Conservation (phyloP, 768 basidiomycete species). For the Mycena amicta region DNA sequence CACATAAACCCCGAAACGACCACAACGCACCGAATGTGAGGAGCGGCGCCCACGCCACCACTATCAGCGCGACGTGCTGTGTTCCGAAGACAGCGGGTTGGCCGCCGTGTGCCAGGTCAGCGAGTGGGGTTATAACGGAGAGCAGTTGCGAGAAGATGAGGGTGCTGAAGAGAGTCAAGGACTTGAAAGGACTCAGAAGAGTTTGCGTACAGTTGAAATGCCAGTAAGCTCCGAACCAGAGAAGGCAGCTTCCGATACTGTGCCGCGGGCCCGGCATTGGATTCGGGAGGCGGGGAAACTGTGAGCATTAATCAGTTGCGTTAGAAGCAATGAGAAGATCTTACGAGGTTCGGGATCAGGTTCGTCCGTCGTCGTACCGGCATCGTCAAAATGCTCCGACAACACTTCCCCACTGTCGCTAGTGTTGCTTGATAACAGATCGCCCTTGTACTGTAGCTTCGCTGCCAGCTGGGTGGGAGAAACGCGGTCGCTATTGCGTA, state of each 20-base stretch:
- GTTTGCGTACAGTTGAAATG: constrained; percentile 21
- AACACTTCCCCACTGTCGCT: background rate
- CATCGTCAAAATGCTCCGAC: background rate
- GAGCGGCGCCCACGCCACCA: constrained; percentile 20
- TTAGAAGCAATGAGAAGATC: too few relatives aligned
- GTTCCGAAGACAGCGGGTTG: constrained; percentile 13
- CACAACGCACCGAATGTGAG: constrained; percentile 8
- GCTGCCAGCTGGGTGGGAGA: constrained; percentile 17
- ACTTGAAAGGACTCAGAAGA: too few relatives aligned
- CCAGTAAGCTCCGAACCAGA: constrained; percentile 11
- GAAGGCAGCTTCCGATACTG: constrained; percentile 3
- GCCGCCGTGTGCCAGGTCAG: constrained; percentile 4
- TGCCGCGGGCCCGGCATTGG: too few relatives aligned
- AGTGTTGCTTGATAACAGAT: background rate
- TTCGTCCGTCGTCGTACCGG: too few relatives aligned
- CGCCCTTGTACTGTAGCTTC: constrained; percentile 1
- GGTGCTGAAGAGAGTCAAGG: background rate
- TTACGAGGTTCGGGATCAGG: too few relatives aligned
- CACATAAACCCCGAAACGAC: background rate
- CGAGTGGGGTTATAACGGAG: constrained; percentile 14
- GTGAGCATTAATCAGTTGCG: too few relatives aligned
- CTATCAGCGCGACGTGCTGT: constrained; percentile 17
- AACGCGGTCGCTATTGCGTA: constrained; percentile 19
- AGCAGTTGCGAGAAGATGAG: background rate
- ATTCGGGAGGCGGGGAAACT: too few relatives aligned